phyloP scores from a whole-genome alignment of 768 basidiomycete genomes.

The Boletus huronensis region DNA sequence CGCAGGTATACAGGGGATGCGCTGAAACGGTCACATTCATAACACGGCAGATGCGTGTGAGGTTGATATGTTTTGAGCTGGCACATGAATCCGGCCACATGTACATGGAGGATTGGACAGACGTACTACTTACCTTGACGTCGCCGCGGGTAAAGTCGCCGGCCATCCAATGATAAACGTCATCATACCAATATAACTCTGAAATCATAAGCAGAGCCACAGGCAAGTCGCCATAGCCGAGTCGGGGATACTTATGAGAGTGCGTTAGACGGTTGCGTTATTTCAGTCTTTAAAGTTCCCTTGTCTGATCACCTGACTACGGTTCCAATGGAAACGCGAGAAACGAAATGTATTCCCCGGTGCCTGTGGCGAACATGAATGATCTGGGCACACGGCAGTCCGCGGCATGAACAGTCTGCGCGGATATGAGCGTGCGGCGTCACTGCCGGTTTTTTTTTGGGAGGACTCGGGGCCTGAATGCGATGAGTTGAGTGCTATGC shows the following conservation, averaged over 20 bases:
- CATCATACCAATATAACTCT: background rate
- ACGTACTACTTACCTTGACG: background rate
- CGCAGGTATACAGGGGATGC: background rate
- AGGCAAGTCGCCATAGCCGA: background rate
- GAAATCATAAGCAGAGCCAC: background rate
- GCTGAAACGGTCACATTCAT: background rate
- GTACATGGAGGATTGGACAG: background rate
- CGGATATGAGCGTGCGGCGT: constrained; percentile 31
- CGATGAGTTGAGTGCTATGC: constrained; percentile 8
- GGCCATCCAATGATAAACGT: background rate
- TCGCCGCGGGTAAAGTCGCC: background rate
- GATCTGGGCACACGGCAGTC: constrained; percentile 23
- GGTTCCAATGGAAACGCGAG: constrained; percentile 25
- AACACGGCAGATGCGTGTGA: background rate
- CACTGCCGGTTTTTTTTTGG: constrained; percentile 13
- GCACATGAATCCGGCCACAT: background rate
- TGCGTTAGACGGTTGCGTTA: background rate
- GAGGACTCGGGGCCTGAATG: constrained; percentile 2
- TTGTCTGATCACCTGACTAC: constrained; percentile 14
- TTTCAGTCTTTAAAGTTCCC: background rate
- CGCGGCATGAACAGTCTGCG: constrained; percentile 24
- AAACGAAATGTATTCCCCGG: constrained; percentile 21
- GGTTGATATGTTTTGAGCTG: background rate
- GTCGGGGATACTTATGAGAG: background rate
- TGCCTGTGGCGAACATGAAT: constrained; percentile 29